Conservation (phyloP, 1,284 basidiomycete species). For the Boletus sp. region DNA sequence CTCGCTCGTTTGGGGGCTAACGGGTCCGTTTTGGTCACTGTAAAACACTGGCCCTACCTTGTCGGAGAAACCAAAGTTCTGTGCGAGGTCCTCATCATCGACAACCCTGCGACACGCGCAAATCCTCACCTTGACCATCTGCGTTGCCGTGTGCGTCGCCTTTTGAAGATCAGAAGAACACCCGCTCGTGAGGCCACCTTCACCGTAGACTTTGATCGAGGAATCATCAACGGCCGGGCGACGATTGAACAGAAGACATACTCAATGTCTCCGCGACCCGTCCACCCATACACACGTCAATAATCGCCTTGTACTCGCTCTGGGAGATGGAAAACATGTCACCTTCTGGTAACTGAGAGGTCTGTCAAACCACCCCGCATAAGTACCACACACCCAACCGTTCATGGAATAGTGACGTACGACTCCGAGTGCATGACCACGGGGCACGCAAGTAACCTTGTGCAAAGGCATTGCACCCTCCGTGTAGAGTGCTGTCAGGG, state of each 20-base stretch:
- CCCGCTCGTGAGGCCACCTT: constrained; percentile 86
- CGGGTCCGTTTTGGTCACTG: constrained; percentile 62
- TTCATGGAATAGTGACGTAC: constrained; percentile 43
- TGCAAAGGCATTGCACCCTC: constrained; percentile 92
- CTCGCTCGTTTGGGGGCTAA: constrained; percentile 73
- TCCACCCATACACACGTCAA: constrained; percentile 91
- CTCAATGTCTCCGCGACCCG: constrained; percentile 90
- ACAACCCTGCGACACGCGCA: background rate
- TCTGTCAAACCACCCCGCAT: constrained; percentile 44
- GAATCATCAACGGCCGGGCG: background rate
- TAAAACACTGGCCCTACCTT: constrained; percentile 83
- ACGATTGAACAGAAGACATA: constrained; percentile 32
- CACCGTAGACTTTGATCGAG: constrained; percentile 68
- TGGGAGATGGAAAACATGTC: constrained; percentile 71
- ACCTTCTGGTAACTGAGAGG: constrained; percentile 81
- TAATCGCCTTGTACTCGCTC: constrained; percentile 71
- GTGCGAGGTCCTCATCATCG: constrained; percentile 2
- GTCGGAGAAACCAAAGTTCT: constrained; percentile 82
- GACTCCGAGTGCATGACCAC: constrained; percentile 87
- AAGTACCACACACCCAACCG: constrained; percentile 4
- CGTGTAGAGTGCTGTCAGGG: constrained; percentile 86
- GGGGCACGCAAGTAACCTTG: constrained; percentile 93
- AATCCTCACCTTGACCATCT: constrained; percentile 79
- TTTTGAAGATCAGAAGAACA: constrained; percentile 80
- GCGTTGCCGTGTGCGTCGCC: constrained; percentile 77